Conservation (phyloP, 768 basidiomycete genomes). For the Sistotremastrum niveocremeum region DNA sequence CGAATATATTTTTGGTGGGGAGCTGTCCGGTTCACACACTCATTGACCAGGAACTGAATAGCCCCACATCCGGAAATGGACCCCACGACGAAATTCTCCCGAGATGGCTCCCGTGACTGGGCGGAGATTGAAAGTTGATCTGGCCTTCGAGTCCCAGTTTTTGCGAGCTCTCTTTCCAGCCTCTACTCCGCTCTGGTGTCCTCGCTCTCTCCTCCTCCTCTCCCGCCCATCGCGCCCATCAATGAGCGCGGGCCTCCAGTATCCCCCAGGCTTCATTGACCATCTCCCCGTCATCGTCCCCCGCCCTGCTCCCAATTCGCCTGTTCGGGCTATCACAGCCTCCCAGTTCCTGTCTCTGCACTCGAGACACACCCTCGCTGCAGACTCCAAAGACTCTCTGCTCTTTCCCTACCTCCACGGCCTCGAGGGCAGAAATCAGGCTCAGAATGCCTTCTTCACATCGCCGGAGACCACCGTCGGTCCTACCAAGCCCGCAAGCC, state of each 20-base stretch:
- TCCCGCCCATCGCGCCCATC: conserved; percentile 7
- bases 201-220: conserved; percentile 5
- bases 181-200: background rate
- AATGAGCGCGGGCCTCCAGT: conserved; percentile 9
- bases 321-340: conserved; percentile 29
- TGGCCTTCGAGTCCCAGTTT: background rate
- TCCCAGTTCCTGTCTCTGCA: conserved; percentile 47
- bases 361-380: conserved; percentile 37
- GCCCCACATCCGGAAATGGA: background rate
- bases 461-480: conserved; percentile 13
- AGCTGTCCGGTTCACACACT: no score
- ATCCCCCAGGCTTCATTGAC: conserved; percentile 12
- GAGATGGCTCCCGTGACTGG: background rate
- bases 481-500: conserved; percentile 11
- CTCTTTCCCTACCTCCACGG: conserved; percentile 88
- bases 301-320: conserved; percentile 23
- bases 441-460: conserved; percentile 71
- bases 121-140: background rate
- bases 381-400: conserved; percentile 66
- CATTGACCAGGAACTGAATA: background rate
- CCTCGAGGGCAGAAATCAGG: conserved; percentile 65
- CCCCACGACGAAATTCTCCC: background rate
- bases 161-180: background rate
- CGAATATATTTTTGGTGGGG: no score
- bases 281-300: conserved; percentile 18